A percentile compares a stretch with the other conserved stretches of the same genome.
These are phyloP conservation scores for Ophiostoma populinum DNA, from an alignment of 2,329 filamentous ascomycete genomes.

Conservation along the genomic window DNA sequence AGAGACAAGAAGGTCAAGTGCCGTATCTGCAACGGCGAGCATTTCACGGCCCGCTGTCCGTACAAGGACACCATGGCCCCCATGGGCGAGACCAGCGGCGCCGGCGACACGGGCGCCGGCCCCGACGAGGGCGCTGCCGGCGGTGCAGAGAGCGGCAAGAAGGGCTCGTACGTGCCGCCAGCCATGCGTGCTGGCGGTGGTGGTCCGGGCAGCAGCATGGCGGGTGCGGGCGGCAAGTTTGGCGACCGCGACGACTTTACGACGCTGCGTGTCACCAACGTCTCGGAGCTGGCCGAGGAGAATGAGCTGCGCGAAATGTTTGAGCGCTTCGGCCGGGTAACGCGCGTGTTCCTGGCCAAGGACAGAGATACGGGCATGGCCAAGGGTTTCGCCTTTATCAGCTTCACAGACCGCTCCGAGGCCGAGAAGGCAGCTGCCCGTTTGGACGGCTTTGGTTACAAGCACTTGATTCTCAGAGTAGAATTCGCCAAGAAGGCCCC, in stretches of 20 bases:
- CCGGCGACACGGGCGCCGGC: slow-evolving; percentile 39
- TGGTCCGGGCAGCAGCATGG: slow-evolving; percentile 44
- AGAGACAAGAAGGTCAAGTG: slow-evolving; percentile 99
- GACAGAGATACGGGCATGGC: slow-evolving; percentile 90
- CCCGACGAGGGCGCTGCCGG: slow-evolving; percentile 31
- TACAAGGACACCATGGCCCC: slow-evolving; percentile 99
- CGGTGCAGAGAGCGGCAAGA: slow-evolving; percentile 44
- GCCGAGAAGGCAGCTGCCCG: slow-evolving; percentile 54
- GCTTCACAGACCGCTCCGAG: slow-evolving; percentile 77
- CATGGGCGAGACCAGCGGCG: slow-evolving; percentile 41
- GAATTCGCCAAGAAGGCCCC: slow-evolving; percentile 69
- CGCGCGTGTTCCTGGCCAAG: slow-evolving; percentile 93
- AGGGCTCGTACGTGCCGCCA: slow-evolving; percentile 82
- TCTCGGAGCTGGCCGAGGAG: slow-evolving; percentile 95
- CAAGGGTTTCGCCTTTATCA: slow-evolving; percentile 98
- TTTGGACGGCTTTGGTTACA: slow-evolving; percentile 86
- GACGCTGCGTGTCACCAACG: slow-evolving; percentile 93
- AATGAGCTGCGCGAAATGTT: slow-evolving; percentile 93
- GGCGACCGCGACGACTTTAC: slow-evolving; percentile 89
- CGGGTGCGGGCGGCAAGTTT: slow-evolving; percentile 54
- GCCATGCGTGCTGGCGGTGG: slow-evolving; percentile 72
- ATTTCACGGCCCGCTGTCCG: slow-evolving; percentile 97
- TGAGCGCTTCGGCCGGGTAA: slow-evolving; percentile 91
- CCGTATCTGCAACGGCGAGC: slow-evolving; percentile 95
- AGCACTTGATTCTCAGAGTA: slow-evolving; percentile 71